Percentiles rank a stretch among this genome's conserved stretches.
Evolutionary conservation across 768 basidiomycete species (phyloP).

Genomic region (Saitozyma podzolica): DNA sequence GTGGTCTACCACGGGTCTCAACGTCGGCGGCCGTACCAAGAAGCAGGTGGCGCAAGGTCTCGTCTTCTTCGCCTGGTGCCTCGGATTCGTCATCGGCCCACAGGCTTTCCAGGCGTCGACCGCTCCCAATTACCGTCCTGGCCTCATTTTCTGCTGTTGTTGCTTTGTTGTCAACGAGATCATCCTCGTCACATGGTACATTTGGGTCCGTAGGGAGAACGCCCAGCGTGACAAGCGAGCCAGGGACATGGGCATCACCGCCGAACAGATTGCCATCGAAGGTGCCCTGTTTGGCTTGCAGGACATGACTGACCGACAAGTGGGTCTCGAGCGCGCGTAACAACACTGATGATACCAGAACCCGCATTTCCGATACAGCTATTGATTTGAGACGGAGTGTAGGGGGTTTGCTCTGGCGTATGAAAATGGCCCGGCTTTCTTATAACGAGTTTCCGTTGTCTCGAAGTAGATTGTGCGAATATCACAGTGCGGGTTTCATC

Average conservation of each 20-base stretch:
- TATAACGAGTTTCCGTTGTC: no score
- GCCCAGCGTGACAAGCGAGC: slow-evolving; percentile 10
- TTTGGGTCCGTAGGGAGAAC: slow-evolving; percentile 21
- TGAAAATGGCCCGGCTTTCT: no score
- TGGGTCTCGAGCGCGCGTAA: background rate
- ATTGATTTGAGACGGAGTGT: no score
- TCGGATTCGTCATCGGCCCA: slow-evolving; percentile 24
- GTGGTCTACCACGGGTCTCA: slow-evolving; percentile 13
- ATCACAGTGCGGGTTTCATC: no score
- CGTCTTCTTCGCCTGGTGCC: slow-evolving; percentile 15
- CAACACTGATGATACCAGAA: no score
- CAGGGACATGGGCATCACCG: slow-evolving; percentile 9
- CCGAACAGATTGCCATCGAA: slow-evolving; percentile 13
- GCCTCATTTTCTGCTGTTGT: slow-evolving; percentile 15
- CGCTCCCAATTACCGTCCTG: slow-evolving; percentile 22
- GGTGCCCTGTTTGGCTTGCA: slow-evolving; percentile 15
- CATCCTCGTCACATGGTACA: slow-evolving; percentile 9
- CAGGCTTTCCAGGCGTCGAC: slow-evolving; percentile 23
- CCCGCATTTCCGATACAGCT: no score
- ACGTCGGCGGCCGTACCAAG: slow-evolving; percentile 22
- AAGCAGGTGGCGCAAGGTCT: slow-evolving; percentile 17
- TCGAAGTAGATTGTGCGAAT: no score
- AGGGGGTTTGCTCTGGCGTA: no score
- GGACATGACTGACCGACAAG: slow-evolving; percentile 22
- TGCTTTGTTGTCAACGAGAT: slow-evolving; percentile 14